Evolutionary conservation across 106 monocot genomes (phyloP), one percentile per base, ranked within the genome.

Genomic region (Cymbidium sinense): DNA sequence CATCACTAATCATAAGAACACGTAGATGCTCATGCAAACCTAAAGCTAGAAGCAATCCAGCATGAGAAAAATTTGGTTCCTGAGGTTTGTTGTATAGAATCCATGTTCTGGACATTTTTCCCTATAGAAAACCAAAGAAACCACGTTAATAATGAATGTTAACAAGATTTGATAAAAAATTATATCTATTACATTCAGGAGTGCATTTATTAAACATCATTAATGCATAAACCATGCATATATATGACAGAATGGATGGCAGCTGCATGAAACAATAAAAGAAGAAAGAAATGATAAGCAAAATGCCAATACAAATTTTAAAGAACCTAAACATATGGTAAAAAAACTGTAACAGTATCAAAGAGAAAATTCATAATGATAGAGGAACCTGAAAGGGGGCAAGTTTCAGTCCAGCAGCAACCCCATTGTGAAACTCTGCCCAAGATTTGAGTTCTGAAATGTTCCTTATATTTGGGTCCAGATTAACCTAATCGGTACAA

Each of bases 401-500:
- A 77, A 98, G 83, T 43, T 86, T 92, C 78, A 98, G 76, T 58
- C 96, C 96, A 84, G 96, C 94, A 85, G 96, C 94, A 80, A 94
- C 96, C 79, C 96, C 96, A 90, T 98, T 98, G 75, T 98, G 96
- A 79, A 98, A 98, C 55, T 98, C 94, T 52, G 96, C 90, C 96
- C 96, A 98, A 64, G 90, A 87, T 52, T 76, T 87, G 50, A 94
- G 84, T 77, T 94, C 96, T 27, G 90, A 81, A 33, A 98, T 82
- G 77, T 76, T 98, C 84, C 96, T 81, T 67, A 88, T 58, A 83
- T 90, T 94, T 71, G 94, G 90, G 76, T 98, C 96, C 70, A 98
- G 74, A 86, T 94, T 98, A 75, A 98, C 92, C 96, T 98, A 70
- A 21, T n/a, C 1, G 78, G 21, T 33, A 64, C 20, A 64, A 61